phyloP scores from a whole-genome alignment of 495 filamentous ascomycete species.

The Penicillium cataractarum region DNA sequence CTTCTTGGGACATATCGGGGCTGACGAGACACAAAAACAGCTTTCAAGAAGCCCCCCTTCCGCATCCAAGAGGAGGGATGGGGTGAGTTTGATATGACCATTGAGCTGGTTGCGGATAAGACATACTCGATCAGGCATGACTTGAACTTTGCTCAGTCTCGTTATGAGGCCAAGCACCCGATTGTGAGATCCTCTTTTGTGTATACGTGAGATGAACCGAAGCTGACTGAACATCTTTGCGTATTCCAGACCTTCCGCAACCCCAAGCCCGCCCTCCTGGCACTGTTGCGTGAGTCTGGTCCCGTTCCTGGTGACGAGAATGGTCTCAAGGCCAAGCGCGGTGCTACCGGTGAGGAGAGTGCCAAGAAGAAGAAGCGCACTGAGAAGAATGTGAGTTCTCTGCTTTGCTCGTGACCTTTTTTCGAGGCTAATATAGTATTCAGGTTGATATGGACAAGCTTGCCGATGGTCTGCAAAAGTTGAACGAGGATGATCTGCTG shows the following conservation, averaged over 20 bases:
- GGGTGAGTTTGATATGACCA: conserved; percentile 98
- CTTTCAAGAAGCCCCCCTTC: conserved; percentile 83
- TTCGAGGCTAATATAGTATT: conserved; percentile 15
- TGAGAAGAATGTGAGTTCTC: conserved; percentile 62
- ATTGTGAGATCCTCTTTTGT: conserved; percentile 49
- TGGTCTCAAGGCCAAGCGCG: conserved; percentile 56
- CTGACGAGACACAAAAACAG: conserved; percentile 43
- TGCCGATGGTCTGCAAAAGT: conserved; percentile 84
- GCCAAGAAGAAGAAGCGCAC: conserved; percentile 76
- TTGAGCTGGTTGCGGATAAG: conserved; percentile 79
- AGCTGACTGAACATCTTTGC: not conserved
- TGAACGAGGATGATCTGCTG: conserved; percentile 86
- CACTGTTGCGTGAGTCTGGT: conserved; percentile 76
- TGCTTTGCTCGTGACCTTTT: not conserved
- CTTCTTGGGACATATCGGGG: not conserved
- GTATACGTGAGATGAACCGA: not conserved
- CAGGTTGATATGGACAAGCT: conserved; percentile 93
- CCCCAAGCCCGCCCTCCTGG: conserved; percentile 79
- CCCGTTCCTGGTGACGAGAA: conserved; percentile 78
- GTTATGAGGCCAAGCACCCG: conserved; percentile 82
- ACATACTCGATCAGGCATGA: conserved; percentile 83
- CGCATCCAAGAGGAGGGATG: conserved; percentile 91
- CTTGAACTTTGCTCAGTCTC: conserved; percentile 80
- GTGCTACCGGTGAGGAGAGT: conserved; percentile 56
- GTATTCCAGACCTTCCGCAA: conserved; percentile 76